These are phyloP conservation scores for Cladosporium sp. DNA, from an alignment of 2,329 filamentous ascomycete genomes.

Conservation along the genomic window DNA sequence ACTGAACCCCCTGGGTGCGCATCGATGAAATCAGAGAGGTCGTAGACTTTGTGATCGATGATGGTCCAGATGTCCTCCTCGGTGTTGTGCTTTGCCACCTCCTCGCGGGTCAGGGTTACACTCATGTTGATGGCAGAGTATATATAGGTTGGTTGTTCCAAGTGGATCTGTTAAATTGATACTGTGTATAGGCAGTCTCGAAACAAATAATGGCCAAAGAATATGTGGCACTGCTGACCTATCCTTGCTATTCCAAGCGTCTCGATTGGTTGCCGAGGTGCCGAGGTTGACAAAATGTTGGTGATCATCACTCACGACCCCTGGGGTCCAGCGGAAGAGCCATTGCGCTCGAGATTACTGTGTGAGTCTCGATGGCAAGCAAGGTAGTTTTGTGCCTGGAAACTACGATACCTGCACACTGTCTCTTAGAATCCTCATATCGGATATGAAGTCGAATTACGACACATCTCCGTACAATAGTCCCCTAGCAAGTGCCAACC, in stretches of 20 bases:
- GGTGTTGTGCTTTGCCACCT: constrained; percentile 59
- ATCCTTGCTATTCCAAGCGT: background rate
- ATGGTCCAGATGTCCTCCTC: constrained; percentile 80
- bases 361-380: too few species aligned
- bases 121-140: background rate
- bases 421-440: too few species aligned
- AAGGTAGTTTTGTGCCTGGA: too few species aligned
- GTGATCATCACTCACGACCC: background rate
- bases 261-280: constrained; percentile 12
- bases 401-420: too few species aligned
- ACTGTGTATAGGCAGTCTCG: too few species aligned
- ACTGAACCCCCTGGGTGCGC: constrained; percentile 81
- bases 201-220: constrained; percentile 20
- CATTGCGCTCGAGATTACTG: background rate
- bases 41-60: constrained; percentile 84
- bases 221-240: constrained; percentile 13
- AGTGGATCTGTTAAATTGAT: background rate
- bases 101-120: constrained; percentile 24
- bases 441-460: too few species aligned
- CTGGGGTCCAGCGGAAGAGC: constrained; percentile 1
- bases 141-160: background rate
- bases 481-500: too few species aligned
- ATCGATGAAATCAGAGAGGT: constrained; percentile 80
- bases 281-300: constrained; percentile 6
- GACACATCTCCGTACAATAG: too few species aligned